Base-by-base conservation (phyloP, 169 alveolate genomes). In the Cystoisospora suis region DNA sequence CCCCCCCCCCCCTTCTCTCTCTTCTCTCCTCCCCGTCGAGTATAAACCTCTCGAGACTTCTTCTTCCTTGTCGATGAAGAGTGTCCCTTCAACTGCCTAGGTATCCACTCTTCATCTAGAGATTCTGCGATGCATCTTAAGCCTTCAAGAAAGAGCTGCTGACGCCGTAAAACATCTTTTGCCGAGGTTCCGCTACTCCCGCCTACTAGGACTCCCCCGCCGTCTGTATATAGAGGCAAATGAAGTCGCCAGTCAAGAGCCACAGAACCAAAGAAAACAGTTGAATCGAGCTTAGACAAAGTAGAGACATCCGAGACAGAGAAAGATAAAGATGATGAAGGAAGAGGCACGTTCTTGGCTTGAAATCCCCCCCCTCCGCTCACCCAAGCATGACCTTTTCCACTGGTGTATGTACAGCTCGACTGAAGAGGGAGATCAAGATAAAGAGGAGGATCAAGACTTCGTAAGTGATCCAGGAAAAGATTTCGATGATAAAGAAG, bases 81-180 rank as follows among this genome's bases (percentile, higher is more conserved):
- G n/a, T n/a, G n/a, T 3, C 53, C 58, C 32, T 38, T 9, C 47
- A 5, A 6, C 83, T 36, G 80, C 83, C 42, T 53, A 34, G 83
- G 58, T 29, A 9, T 38, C 83, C 83, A 72, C 83, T 72, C 83
- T 17, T 40, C 83, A 29, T n/a, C 4, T n/a, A 72, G 83, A 9
- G 32, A 72, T 29, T 40, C 56, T 2, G 83, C 83, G 83, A 72
- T 38, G 34, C 58, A 23, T 2, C 47, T 6, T 6, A 72, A 38
- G 46, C 83, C 83, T 38, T 32, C 83, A 56, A 72, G 56, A 38
- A 72, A 72, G 7, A 6, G 15, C 83, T 72, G 83, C 53, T 72
- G 83, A 12, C 56, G 15, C 83, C 42, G 83, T 53, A 38, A 56
- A 9, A 38, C 27, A 56, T 36, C 56, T 12, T 23, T 23, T 53